Evolutionary conservation across 2,329 filamentous ascomycete species (phyloP), one percentile per base, ranked within the genome.

Genomic region (Exophiala calicioides): DNA sequence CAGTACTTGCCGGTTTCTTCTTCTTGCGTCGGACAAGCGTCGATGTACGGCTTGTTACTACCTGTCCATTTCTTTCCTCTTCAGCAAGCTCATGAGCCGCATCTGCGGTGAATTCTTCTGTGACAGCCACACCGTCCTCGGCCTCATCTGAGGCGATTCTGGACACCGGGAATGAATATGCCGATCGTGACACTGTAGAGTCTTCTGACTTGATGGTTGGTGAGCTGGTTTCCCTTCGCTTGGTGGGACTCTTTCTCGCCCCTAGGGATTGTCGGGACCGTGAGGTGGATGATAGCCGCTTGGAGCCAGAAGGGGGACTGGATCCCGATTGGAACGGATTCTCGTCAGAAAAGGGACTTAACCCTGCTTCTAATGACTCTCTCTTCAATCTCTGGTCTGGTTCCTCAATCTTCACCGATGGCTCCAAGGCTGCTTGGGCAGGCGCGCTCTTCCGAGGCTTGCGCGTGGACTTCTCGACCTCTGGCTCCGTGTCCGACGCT

Each of bases 41-140:
- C 58, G 7, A 76, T 56, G 4, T 35, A 10, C 52, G 42, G n/a
- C 36, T 29, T 10, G 51, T 47, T 13, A 58, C 38, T 50, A 59
- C 18, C 60, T 42, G 58, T 55, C 47, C 44, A 34, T 47, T 61
- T 30, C 50, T 50, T 21, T 54, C 48, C 55, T 90, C 85, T 40
- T 78, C 77, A n/a, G 84, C 80, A 34, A 95, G 71, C 55, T 90
- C 89, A 9, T 94, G 72, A 67, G 90, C 86, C 62, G 88, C 91
- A 54, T 96, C 89, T 0, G 90, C 88, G 1, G 90, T 95, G 57
- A 97, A 98, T 62, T 98, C 93, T 65, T 97, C 93, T 3, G 87
- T 88, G 0, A 84, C 76, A 51, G 90, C 84, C 4, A 88, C 64
- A 9, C 69, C 71, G 9, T 69, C 60, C 10, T 63, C 59, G 5